phyloP scores from a whole-genome alignment of 2,329 filamentous ascomycete species.

The Pseudogymnoascus verrucosus region DNA sequence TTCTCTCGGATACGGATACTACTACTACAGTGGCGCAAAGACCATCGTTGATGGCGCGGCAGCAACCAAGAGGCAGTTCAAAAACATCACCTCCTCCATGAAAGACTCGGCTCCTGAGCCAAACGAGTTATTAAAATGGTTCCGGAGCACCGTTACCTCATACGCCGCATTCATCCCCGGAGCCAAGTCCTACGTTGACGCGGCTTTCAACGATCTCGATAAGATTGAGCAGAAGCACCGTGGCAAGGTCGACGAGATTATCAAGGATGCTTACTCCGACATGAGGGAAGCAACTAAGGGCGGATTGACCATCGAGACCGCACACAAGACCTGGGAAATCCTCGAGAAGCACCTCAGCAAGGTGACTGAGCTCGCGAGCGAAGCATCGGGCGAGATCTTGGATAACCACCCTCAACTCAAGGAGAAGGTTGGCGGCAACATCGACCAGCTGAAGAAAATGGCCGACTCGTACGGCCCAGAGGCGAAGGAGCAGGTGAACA shows the following conservation, averaged over 20 bases:
- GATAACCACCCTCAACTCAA: constrained; percentile 68
- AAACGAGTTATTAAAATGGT: constrained; percentile 57
- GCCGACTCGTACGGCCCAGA: constrained; percentile 65
- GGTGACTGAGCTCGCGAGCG: constrained; percentile 52
- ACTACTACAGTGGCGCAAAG: constrained; percentile 40
- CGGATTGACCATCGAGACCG: constrained; percentile 55
- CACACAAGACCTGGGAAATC: constrained; percentile 52
- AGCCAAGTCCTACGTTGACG: constrained; percentile 58
- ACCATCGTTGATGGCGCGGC: constrained; percentile 40
- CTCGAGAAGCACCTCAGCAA: constrained; percentile 53
- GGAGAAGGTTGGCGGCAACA: constrained; percentile 60
- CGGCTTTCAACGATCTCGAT: constrained; percentile 63
- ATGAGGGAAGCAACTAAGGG: constrained; percentile 53
- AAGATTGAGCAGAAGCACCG: constrained; percentile 58
- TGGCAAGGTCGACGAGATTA: constrained; percentile 61
- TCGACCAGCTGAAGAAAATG: constrained; percentile 62
- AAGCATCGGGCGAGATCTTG: constrained; percentile 56
- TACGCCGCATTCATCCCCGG: constrained; percentile 69
- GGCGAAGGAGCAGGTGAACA: constrained; percentile 66
- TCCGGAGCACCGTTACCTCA: constrained; percentile 57
- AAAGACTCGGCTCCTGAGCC: constrained; percentile 55
- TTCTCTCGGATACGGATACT: constrained; percentile 41
- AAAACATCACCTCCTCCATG: constrained; percentile 51
- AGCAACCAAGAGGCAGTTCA: constrained; percentile 52
- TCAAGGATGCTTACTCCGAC: constrained; percentile 59